Evolutionary conservation across 257 asterid species (phyloP).

Genomic region (Ligustrum vulgare): DNA sequence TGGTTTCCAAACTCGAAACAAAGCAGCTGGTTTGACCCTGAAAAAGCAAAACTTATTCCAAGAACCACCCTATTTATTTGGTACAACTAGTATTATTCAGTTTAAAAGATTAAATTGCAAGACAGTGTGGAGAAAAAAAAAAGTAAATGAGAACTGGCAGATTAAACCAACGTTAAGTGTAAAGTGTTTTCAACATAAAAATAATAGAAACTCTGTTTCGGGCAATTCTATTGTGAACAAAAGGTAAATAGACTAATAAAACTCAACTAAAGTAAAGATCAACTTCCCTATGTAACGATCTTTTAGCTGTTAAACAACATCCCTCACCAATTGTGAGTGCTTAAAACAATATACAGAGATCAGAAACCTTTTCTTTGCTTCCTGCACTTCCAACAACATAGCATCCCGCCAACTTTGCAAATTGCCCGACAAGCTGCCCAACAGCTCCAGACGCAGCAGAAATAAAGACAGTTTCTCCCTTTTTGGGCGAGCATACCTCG

Average conservation of each 20-base stretch:
- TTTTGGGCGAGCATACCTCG: too few species aligned
- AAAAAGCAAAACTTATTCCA: neutral
- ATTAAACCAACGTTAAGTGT: too few species aligned
- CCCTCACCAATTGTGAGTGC: neutral
- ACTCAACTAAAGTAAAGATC: neutral
- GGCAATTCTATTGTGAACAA: neutral
- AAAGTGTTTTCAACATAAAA: neutral
- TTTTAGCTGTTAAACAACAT: neutral
- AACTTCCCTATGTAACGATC: neutral
- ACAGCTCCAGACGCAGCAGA: too few species aligned
- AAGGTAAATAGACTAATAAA: neutral
- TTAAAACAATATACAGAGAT: neutral
- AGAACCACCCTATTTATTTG: neutral
- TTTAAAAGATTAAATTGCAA: neutral
- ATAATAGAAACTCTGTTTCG: neutral
- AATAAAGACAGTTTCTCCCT: too few species aligned
- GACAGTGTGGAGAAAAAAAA: neutral
- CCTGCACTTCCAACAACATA: too few species aligned
- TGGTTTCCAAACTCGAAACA: neutral
- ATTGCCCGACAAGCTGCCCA: too few species aligned
- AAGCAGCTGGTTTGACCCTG: neutral
- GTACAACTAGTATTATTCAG: neutral
- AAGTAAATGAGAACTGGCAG: neutral
- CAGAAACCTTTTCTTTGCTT: conserved; percentile 37
- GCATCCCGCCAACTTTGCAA: too few species aligned